phyloP scores from a whole-genome alignment of 2,329 filamentous ascomycete species.

The Torrubiellomyces zombiae region DNA sequence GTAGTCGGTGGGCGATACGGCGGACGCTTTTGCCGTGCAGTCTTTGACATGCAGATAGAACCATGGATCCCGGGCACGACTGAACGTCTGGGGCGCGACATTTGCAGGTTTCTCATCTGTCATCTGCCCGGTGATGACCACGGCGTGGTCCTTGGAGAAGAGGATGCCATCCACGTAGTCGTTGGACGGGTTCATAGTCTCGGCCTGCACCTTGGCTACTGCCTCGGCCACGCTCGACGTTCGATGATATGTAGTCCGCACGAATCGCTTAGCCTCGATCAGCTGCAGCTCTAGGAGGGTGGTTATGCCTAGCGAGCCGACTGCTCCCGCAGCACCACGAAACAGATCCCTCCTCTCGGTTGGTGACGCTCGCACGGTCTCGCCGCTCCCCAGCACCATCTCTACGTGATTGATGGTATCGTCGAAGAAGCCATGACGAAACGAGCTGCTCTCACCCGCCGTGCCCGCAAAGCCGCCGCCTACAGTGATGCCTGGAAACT shows the following conservation, averaged over 20 bases:
- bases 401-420: constrained; percentile 46
- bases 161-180: constrained; percentile 65
- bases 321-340: constrained; percentile 45
- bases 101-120: constrained; percentile 31
- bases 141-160: constrained; percentile 42
- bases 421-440: constrained; percentile 57
- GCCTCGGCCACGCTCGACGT: constrained; percentile 30
- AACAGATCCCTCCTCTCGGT: constrained; percentile 38
- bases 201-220: constrained; percentile 29
- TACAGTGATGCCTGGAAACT: constrained; percentile 60
- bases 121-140: constrained; percentile 48
- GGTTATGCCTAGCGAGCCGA: constrained; percentile 51
- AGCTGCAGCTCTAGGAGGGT: constrained; percentile 51
- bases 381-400: constrained; percentile 52
- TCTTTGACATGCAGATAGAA: constrained; percentile 55
- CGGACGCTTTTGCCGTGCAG: constrained; percentile 13
- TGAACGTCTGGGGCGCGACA: constrained; percentile 34
- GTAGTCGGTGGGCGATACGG: constrained; percentile 27
- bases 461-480: constrained; percentile 58
- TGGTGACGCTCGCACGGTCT: constrained; percentile 36
- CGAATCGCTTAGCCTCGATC: constrained; percentile 41
- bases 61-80: constrained; percentile 51
- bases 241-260: constrained; percentile 46
- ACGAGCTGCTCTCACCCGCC: constrained; percentile 53
- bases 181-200: constrained; percentile 24